Evolutionary conservation across 2,329 filamentous ascomycete species (phyloP).

Genomic region (Helotiales sp.): DNA sequence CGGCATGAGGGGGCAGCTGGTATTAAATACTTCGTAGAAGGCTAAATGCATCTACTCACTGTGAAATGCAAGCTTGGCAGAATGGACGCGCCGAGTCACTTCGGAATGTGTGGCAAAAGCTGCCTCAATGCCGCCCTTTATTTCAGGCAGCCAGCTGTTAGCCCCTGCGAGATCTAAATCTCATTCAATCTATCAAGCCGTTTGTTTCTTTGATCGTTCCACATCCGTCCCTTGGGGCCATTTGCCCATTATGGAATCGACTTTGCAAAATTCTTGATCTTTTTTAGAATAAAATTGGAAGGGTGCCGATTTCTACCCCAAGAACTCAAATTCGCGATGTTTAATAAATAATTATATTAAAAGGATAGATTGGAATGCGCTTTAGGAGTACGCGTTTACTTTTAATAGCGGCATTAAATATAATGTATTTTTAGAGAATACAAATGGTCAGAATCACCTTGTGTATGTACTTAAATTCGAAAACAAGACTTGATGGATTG

Average conservation of each 20-base stretch:
- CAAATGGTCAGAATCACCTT: conserved; percentile 1
- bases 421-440: neutral
- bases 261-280: neutral
- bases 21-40: too few species aligned
- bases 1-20: neutral
- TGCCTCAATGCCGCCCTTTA: too few species aligned
- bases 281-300: neutral
- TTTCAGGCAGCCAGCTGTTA: too few species aligned
- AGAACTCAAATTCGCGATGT: neutral
- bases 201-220: neutral
- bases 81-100: too few species aligned
- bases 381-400: neutral
- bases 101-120: too few species aligned
- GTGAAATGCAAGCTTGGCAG: too few species aligned
- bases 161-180: neutral
- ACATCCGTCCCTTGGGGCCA: neutral
- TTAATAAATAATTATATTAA: too few species aligned
- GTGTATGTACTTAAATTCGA: neutral
- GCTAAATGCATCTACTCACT: too few species aligned
- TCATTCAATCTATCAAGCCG: neutral
- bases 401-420: neutral
- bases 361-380: neutral
- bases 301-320: conserved; percentile 2
- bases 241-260: neutral
- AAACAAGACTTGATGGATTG: neutral